Percentiles rank a stretch among this genome's conserved stretches.
Conservation (phyloP, 2,329 filamentous ascomycete species). For the Fusarium tricinctum region DNA sequence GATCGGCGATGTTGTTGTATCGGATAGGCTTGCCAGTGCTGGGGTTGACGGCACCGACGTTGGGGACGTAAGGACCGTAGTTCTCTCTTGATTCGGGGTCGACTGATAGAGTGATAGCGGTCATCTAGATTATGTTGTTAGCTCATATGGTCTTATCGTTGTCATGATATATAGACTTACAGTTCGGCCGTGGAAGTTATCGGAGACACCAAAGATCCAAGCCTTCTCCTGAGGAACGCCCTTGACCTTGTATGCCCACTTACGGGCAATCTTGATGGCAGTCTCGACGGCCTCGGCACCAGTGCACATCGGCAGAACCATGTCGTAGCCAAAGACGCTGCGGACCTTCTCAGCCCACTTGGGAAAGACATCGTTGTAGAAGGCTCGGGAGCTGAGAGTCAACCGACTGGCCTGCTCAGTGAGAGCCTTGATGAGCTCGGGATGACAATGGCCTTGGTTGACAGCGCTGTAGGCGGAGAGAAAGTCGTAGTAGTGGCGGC, state of each 20-base stretch:
- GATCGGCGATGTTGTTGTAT: slow-evolving; percentile 43
- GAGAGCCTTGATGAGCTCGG: slow-evolving; percentile 91
- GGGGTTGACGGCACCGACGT: slow-evolving; percentile 75
- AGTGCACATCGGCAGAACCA: slow-evolving; percentile 42
- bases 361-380: slow-evolving; percentile 44
- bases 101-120: slow-evolving; percentile 93
- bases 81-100: slow-evolving; percentile 96
- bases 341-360: slow-evolving; percentile 45
- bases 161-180: slow-evolving; percentile 64
- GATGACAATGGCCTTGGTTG: slow-evolving; percentile 65
- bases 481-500: slow-evolving; percentile 95
- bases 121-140: slow-evolving; percentile 71
- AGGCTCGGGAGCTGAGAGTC: slow-evolving; percentile 42
- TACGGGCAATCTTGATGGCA: slow-evolving; percentile 43
- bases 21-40: slow-evolving; percentile 39
- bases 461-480: slow-evolving; percentile 81
- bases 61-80: slow-evolving; percentile 95
- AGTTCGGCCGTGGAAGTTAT: slow-evolving; percentile 62
- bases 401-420: slow-evolving; percentile 89
- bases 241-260: slow-evolving; percentile 44
- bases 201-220: slow-evolving; percentile 43
- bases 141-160: slow-evolving; percentile 8
- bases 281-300: slow-evolving; percentile 43
- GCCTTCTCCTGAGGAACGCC: slow-evolving; percentile 42
- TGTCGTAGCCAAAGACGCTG: slow-evolving; percentile 41